Evolutionary conservation across 116 monocot genomes (phyloP).

Genomic region (Phalaenopsis hybrid): DNA sequence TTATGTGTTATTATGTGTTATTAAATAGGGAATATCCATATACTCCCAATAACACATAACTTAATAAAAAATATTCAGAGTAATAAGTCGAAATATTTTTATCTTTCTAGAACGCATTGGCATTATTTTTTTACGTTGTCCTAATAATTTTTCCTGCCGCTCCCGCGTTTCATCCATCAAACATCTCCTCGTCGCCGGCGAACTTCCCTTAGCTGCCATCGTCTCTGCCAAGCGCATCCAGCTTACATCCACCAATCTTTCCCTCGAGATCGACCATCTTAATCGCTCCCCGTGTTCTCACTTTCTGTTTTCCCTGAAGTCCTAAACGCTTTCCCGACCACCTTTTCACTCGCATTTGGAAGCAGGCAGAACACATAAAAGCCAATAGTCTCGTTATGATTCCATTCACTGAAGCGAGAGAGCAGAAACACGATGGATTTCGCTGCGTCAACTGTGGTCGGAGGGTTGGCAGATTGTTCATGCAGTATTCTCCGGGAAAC

Average conservation of each 20-base stretch:
- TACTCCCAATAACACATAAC: too few relatives aligned
- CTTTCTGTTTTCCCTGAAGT: background rate
- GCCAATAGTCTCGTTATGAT: background rate
- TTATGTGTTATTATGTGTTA: too few relatives aligned
- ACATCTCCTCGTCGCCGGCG: too few relatives aligned
- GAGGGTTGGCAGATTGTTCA: constrained; percentile 29
- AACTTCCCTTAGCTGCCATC: too few relatives aligned
- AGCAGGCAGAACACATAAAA: background rate
- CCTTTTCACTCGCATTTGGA: background rate
- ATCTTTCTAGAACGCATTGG: too few relatives aligned
- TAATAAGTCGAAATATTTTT: too few relatives aligned
- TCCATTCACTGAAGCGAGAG: background rate
- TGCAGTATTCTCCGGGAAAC: constrained; percentile 91
- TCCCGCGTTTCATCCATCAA: too few relatives aligned
- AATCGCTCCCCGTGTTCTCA: background rate
- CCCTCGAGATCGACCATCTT: background rate
- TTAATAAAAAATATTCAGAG: too few relatives aligned
- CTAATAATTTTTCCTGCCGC: too few relatives aligned
- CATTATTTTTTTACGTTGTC: too few relatives aligned
- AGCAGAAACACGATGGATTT: constrained; percentile 6
- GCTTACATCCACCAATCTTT: background rate
- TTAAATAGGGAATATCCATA: too few relatives aligned
- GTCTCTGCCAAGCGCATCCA: too few relatives aligned
- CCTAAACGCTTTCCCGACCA: background rate
- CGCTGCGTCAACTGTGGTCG: constrained; percentile 71